phyloP scores from a whole-genome alignment of 108 stramenopile species.

The Schizochytrium sp. region DNA sequence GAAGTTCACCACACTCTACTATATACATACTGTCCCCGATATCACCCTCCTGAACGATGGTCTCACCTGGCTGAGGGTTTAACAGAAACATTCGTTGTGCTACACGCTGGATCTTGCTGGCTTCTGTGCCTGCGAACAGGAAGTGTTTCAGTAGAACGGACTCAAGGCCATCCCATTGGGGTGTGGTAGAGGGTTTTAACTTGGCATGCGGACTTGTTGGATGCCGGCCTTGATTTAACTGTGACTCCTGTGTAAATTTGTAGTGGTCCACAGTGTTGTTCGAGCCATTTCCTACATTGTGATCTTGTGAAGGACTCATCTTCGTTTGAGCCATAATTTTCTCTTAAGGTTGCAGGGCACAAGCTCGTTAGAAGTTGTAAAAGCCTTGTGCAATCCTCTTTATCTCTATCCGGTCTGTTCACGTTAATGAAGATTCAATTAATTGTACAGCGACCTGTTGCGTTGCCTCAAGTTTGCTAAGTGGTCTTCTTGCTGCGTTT shows the following conservation, averaged over 20 bases:
- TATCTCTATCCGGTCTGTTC: too few relatives aligned
- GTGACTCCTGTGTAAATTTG: neutral
- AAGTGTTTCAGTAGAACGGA: slow-evolving; percentile 37
- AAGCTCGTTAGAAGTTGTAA: too few relatives aligned
- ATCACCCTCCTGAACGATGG: slow-evolving; percentile 30
- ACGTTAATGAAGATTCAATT: too few relatives aligned
- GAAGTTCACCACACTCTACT: slow-evolving; percentile 32
- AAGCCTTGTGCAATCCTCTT: too few relatives aligned
- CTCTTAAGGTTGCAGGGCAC: too few relatives aligned
- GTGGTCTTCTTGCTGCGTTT: too few relatives aligned
- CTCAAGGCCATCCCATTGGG: slow-evolving; percentile 21
- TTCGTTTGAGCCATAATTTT: too few relatives aligned
- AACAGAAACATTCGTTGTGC: slow-evolving; percentile 9
- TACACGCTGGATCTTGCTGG: slow-evolving; percentile 37
- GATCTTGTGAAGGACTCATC: too few relatives aligned
- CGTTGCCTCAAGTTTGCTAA: too few relatives aligned
- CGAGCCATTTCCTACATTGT: too few relatives aligned
- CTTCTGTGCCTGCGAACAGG: slow-evolving; percentile 28
- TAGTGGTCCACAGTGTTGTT: too few relatives aligned
- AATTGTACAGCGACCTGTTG: too few relatives aligned
- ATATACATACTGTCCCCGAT: slow-evolving; percentile 51
- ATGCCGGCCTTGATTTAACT: neutral
- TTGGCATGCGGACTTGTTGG: neutral
- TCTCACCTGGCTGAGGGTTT: neutral
- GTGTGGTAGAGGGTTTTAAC: neutral